Percentiles rank a stretch among this genome's conserved stretches.
These are phyloP conservation scores for Russula ochroleuca DNA, from an alignment of 768 basidiomycete genomes.

Conservation along the genomic window DNA sequence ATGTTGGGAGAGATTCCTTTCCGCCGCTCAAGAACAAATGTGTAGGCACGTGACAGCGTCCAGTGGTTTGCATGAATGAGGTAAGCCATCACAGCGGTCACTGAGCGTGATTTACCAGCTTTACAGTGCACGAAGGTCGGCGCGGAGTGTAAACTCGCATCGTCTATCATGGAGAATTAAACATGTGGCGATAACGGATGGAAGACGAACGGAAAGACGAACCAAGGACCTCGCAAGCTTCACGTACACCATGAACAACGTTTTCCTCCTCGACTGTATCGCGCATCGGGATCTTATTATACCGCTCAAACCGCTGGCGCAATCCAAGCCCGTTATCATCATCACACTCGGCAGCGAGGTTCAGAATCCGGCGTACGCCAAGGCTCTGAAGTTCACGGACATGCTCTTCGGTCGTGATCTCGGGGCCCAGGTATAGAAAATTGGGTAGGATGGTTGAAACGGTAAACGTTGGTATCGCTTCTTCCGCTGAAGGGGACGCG, in stretches of 20 bases:
- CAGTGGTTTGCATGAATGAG: slow-evolving; percentile 97
- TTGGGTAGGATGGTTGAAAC: slow-evolving; percentile 88
- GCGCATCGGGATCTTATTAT: slow-evolving; percentile 85
- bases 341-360: slow-evolving; percentile 89
- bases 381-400: slow-evolving; percentile 66
- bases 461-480: slow-evolving; percentile 61
- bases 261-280: slow-evolving; percentile 95
- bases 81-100: slow-evolving; percentile 95
- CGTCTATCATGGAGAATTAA: slow-evolving; percentile 49
- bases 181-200: slow-evolving; percentile 3
- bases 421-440: slow-evolving; percentile 90
- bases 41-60: slow-evolving; percentile 87
- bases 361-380: slow-evolving; percentile 84
- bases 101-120: slow-evolving; percentile 92
- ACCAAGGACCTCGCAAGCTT: slow-evolving; percentile 87
- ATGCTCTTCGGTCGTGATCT: slow-evolving; percentile 69
- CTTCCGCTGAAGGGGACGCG: slow-evolving; percentile 56
- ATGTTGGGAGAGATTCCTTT: slow-evolving; percentile 97
- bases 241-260: slow-evolving; percentile 72
- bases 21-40: slow-evolving; percentile 86
- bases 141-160: slow-evolving; percentile 82
- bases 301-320: slow-evolving; percentile 71
- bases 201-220: slow-evolving; percentile 34
- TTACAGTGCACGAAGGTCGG: slow-evolving; percentile 96
- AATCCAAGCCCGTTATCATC: slow-evolving; percentile 71